phyloP scores from a whole-genome alignment of 768 basidiomycete genomes.

The Leucosporidium yakuticum region DNA sequence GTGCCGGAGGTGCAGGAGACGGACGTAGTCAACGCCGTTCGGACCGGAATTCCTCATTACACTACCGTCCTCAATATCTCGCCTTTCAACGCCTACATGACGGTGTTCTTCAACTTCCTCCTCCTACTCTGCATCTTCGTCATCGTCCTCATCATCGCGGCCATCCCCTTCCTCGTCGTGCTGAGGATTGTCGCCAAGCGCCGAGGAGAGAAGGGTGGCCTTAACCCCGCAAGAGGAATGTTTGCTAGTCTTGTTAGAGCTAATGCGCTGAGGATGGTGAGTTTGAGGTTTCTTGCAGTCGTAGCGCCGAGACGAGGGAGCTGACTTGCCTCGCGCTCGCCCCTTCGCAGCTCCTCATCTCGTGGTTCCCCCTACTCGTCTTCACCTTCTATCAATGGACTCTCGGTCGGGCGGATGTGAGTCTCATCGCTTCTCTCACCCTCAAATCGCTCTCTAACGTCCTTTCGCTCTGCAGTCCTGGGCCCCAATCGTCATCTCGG shows the following conservation, averaged over 20 bases:
- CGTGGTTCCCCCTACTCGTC: conserved; percentile 62
- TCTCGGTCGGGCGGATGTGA: conserved; percentile 19
- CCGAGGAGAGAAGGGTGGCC: conserved; percentile 32
- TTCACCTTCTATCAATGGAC: conserved; percentile 90
- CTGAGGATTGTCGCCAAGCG: not conserved
- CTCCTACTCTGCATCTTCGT: conserved; percentile 56
- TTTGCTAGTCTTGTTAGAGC: conserved; percentile 40
- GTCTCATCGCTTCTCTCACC: not conserved
- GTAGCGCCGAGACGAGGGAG: too few relatives aligned
- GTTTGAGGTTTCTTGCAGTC: not conserved
- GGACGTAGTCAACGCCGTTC: conserved; percentile 40
- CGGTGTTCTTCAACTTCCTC: conserved; percentile 63
- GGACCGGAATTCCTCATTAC: conserved; percentile 47
- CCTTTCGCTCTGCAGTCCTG: conserved; percentile 65
- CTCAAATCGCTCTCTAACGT: too few relatives aligned
- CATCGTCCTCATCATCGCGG: conserved; percentile 51
- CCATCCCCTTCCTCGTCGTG: conserved; percentile 41
- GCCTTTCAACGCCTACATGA: conserved; percentile 83
- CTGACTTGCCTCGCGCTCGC: not conserved
- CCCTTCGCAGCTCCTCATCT: conserved; percentile 54
- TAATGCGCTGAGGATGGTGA: conserved; percentile 14
- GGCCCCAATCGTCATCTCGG: conserved; percentile 70
- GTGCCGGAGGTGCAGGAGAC: conserved; percentile 50
- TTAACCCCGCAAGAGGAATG: conserved; percentile 38
- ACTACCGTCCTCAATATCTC: conserved; percentile 65